phyloP scores from a whole-genome alignment of 306 rosid species.

The Castanospermum australe region DNA sequence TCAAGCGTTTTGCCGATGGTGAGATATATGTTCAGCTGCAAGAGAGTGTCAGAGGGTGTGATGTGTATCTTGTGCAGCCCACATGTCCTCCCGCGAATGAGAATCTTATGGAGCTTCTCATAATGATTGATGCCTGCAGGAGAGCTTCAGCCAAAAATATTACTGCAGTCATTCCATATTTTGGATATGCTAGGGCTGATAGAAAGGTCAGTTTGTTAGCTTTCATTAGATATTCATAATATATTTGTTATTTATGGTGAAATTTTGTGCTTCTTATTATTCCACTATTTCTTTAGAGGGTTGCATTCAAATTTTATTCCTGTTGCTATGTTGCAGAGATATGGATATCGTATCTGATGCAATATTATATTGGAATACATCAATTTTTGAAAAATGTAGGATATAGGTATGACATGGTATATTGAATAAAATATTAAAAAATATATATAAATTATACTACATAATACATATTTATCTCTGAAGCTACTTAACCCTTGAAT shows the following conservation, averaged over 20 bases:
- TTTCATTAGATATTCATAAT: neutral
- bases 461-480: neutral
- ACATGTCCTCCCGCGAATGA: slow-evolving; percentile 98
- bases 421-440: neutral
- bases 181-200: slow-evolving; percentile 98
- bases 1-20: slow-evolving; percentile 94
- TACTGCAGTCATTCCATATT: slow-evolving; percentile 93
- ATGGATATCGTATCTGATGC: neutral
- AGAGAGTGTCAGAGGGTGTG: slow-evolving; percentile 97
- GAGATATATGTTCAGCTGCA: slow-evolving; percentile 96
- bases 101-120: slow-evolving; percentile 92
- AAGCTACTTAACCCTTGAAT: neutral
- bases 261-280: neutral
- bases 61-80: slow-evolving; percentile 92
- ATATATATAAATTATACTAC: neutral
- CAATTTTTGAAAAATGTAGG: neutral
- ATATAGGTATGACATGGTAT: neutral
- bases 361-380: neutral
- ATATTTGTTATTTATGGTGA: neutral
- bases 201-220: slow-evolving; percentile 62
- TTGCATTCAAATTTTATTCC: neutral
- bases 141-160: slow-evolving; percentile 96
- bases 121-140: slow-evolving; percentile 93
- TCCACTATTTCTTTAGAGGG: neutral
- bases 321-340: neutral